Percentiles rank a stretch among this genome's conserved stretches.
phyloP scores from a whole-genome alignment of 2,329 filamentous ascomycete genomes.

The Alternaria triticina region DNA sequence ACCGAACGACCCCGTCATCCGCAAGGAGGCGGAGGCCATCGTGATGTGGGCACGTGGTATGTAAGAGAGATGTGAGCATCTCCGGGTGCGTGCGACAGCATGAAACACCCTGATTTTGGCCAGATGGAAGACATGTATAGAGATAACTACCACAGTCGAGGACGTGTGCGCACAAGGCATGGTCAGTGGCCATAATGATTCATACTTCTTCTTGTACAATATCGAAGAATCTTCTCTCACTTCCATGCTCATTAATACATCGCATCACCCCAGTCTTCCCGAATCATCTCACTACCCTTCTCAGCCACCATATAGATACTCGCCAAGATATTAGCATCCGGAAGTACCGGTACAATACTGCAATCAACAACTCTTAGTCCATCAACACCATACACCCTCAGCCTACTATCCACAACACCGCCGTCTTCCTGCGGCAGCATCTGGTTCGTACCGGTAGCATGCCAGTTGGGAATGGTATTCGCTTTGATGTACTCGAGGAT shows the following conservation, averaged over 20 bases:
- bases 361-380: conserved; percentile 43
- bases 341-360: conserved; percentile 37
- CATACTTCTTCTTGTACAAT: background rate
- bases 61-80: background rate
- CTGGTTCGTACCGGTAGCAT: conserved; percentile 44
- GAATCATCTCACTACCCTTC: conserved; percentile 38
- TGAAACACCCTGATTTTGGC: background rate
- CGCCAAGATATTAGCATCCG: conserved; percentile 28
- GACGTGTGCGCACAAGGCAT: background rate
- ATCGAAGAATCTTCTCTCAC: background rate
- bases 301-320: conserved; percentile 36
- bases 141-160: background rate
- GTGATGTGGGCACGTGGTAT: background rate
- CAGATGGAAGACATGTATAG: background rate
- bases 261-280: conserved; percentile 22
- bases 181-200: background rate
- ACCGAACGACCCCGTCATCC: background rate
- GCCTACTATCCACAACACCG: conserved; percentile 38
- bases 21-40: background rate
- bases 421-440: conserved; percentile 40
- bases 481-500: conserved; percentile 35
- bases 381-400: conserved; percentile 42
- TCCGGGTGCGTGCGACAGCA: background rate
- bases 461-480: conserved; percentile 34
- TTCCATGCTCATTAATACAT: background rate